phyloP scores from a whole-genome alignment of 2,329 filamentous ascomycete genomes.

The Whalleya microplaca region DNA sequence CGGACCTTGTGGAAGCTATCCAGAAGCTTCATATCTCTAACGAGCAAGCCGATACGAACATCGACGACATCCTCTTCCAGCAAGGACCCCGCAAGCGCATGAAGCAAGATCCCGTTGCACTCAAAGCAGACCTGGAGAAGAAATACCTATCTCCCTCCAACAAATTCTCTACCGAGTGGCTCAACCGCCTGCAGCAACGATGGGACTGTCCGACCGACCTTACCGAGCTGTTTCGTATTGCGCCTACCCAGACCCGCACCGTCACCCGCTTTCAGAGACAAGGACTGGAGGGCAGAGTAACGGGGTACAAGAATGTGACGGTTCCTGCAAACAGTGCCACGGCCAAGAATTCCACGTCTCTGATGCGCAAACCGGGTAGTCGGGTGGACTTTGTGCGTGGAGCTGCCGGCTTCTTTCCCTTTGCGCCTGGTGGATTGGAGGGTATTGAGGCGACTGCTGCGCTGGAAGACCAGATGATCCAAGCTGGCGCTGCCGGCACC shows the following conservation, averaged over 20 bases:
- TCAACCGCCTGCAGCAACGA: constrained; percentile 83
- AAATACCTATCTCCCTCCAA: constrained; percentile 80
- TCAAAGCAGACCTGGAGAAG: constrained; percentile 73
- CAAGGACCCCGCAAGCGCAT: constrained; percentile 46
- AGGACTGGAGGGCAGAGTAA: constrained; percentile 89
- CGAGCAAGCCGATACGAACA: constrained; percentile 40
- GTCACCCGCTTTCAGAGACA: constrained; percentile 90
- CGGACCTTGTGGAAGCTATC: constrained; percentile 52
- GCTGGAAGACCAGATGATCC: constrained; percentile 74
- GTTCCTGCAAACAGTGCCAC: constrained; percentile 87
- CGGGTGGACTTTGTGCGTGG: constrained; percentile 91
- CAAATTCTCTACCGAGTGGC: constrained; percentile 81
- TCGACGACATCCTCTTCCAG: constrained; percentile 63
- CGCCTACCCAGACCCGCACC: constrained; percentile 91
- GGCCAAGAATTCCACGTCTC: constrained; percentile 92
- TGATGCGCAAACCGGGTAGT: constrained; percentile 82
- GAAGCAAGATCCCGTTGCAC: constrained; percentile 59
- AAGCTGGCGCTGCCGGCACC: constrained; percentile 48
- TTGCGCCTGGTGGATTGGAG: constrained; percentile 88
- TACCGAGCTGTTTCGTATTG: constrained; percentile 82
- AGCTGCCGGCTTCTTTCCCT: constrained; percentile 91
- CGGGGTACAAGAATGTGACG: constrained; percentile 92
- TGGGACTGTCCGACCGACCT: constrained; percentile 86
- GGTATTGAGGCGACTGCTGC: constrained; percentile 84
- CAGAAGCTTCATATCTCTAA: constrained; percentile 52